These are phyloP conservation scores for Phoma herbarum DNA, from an alignment of 2,329 filamentous ascomycete genomes.

Conservation along the genomic window DNA sequence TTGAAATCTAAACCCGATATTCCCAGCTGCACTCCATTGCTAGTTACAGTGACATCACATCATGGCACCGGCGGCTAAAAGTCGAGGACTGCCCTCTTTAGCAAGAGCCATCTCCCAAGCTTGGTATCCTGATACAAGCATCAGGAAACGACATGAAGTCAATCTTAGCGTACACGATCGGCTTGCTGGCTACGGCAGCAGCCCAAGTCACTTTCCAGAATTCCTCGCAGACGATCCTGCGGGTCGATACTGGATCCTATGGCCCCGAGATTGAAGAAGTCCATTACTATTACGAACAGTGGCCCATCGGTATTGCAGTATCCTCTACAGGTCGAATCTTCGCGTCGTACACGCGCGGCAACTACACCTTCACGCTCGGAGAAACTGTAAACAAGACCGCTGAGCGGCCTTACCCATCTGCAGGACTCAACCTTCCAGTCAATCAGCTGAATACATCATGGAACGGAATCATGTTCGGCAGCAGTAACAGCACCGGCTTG, in stretches of 20 bases:
- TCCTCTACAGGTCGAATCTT: conserved; percentile 60
- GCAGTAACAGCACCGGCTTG: conserved; percentile 54
- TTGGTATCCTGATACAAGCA: neutral
- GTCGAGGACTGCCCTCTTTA: neutral
- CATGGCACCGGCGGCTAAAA: neutral
- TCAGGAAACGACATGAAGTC: conserved; percentile 1
- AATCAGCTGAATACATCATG: conserved; percentile 55
- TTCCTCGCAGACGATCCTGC: conserved; percentile 46
- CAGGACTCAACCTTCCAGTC: conserved; percentile 55
- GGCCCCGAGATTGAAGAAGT: conserved; percentile 59
- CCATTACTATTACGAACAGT: conserved; percentile 59
- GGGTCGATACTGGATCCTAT: conserved; percentile 59
- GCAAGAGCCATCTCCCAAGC: neutral
- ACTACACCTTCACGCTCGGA: conserved; percentile 58
- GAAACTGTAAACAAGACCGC: conserved; percentile 59
- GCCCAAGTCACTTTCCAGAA: conserved; percentile 30
- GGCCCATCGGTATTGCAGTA: conserved; percentile 59
- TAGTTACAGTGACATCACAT: conserved; percentile 15
- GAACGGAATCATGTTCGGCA: conserved; percentile 58
- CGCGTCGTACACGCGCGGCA: conserved; percentile 60
- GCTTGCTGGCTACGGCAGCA: neutral
- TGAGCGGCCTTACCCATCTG: conserved; percentile 57
- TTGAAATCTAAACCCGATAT: neutral
- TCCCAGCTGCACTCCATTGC: neutral
- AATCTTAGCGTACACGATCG: neutral